Conservation (phyloP, 768 basidiomycete genomes). For the Boletus rubroflammeus region DNA sequence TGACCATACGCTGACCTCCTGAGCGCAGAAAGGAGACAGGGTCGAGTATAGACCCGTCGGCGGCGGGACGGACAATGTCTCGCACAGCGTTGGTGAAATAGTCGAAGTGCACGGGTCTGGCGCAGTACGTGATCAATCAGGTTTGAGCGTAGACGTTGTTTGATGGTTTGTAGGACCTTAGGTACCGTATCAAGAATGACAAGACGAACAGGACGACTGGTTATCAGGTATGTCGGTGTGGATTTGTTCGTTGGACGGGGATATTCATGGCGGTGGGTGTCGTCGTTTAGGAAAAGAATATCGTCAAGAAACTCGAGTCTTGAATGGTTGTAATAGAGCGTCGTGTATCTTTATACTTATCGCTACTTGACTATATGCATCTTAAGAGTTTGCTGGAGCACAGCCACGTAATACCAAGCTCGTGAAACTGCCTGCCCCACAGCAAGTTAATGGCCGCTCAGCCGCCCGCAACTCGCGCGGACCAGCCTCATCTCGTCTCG, state of each 20-base stretch:
- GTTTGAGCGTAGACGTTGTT: too few species aligned
- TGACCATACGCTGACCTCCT: neutral
- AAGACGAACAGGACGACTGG: slow-evolving; percentile 41
- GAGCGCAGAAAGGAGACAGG: slow-evolving; percentile 35
- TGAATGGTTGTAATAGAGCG: neutral
- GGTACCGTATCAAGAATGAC: slow-evolving; percentile 41
- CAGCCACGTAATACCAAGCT: slow-evolving; percentile 1
- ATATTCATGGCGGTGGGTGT: neutral
- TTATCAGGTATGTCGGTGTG: slow-evolving; percentile 30
- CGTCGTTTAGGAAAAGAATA: slow-evolving; percentile 34
- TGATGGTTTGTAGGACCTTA: slow-evolving; percentile 23
- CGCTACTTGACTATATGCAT: neutral
- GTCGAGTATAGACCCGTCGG: slow-evolving; percentile 46
- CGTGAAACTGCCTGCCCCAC: neutral
- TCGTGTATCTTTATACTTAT: neutral
- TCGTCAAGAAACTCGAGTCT: slow-evolving; percentile 28
- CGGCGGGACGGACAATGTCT: slow-evolving; percentile 36
- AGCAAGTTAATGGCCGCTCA: slow-evolving; percentile 19
- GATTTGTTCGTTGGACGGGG: neutral
- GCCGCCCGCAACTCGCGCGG: slow-evolving; percentile 17
- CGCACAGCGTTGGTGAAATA: slow-evolving; percentile 37
- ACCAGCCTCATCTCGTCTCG: slow-evolving; percentile 65
- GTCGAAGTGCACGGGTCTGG: slow-evolving; percentile 32
- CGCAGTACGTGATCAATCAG: slow-evolving; percentile 24
- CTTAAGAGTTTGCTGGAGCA: neutral